These are phyloP conservation scores for Nemania sp. DNA, from an alignment of 2,329 filamentous ascomycete species.

Conservation along the genomic window DNA sequence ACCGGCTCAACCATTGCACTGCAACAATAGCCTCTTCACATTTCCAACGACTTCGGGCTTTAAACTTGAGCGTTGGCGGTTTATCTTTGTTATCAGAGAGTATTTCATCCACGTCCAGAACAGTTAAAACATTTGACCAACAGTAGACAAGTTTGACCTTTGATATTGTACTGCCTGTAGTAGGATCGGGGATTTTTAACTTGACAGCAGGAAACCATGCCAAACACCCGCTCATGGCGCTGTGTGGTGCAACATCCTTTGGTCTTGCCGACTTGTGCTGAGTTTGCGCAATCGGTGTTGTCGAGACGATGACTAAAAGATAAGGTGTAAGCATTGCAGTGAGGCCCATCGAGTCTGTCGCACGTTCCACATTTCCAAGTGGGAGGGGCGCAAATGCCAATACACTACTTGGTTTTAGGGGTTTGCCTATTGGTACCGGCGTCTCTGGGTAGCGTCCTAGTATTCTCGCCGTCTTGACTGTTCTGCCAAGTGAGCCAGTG, in stretches of 20 bases:
- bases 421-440: slow-evolving; percentile 70
- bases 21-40: slow-evolving; percentile 96
- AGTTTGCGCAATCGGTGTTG: slow-evolving; percentile 93
- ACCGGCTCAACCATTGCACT: slow-evolving; percentile 95
- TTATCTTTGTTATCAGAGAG: slow-evolving; percentile 78
- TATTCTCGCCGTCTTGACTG: slow-evolving; percentile 89
- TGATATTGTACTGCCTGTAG: slow-evolving; percentile 75
- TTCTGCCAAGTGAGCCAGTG: slow-evolving; percentile 84
- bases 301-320: slow-evolving; percentile 94
- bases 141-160: slow-evolving; percentile 94
- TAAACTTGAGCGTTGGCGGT: slow-evolving; percentile 82
- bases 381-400: slow-evolving; percentile 91
- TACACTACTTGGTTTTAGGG: slow-evolving; percentile 91
- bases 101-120: slow-evolving; percentile 86
- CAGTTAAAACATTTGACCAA: slow-evolving; percentile 97
- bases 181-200: slow-evolving; percentile 79
- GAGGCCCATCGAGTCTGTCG: slow-evolving; percentile 87
- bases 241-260: slow-evolving; percentile 90
- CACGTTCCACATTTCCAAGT: slow-evolving; percentile 91
- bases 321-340: slow-evolving; percentile 98
- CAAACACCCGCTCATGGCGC: slow-evolving; percentile 90
- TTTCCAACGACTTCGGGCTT: slow-evolving; percentile 87
- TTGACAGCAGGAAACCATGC: slow-evolving; percentile 98
- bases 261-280: slow-evolving; percentile 93
- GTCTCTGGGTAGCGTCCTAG: slow-evolving; percentile 88